Evolutionary conservation across 2,329 filamentous ascomycete species (phyloP), one percentile per base, ranked within the genome.

Genomic region (Drechslerella dactyloides): DNA sequence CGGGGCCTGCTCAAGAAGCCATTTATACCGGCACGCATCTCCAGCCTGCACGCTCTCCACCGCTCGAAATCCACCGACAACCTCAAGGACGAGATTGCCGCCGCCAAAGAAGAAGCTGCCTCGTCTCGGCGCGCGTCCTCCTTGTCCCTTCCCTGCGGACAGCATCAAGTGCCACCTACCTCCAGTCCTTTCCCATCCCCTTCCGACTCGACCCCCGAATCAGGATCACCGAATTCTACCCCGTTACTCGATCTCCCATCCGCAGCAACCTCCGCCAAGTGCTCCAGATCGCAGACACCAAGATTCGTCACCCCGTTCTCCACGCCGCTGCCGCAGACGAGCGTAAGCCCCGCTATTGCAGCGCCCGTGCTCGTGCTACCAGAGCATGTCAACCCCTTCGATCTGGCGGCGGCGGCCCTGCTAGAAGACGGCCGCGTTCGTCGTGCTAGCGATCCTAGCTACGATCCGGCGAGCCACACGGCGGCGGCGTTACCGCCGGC

Each of bases 1-100:
- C 68, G 68, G n/a, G 51, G 55, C 8, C 44, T 72, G 17, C n/a
- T 65, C 30, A 72, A 72, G 42, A 64, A 51, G 30, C 68, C 68
- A 17, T 44, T 46, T 17, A 53, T 72, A 15, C 68, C 68, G 10
- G 54, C 42, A 11, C 48, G 68, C 17, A 61, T n/a, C 2, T 72
- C 68, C 7, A 72, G 68, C n/a, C 56, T 65, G 11, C 55, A 37
- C 40, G 60, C 55, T n/a, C 23, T 65, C n/a, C 46, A 42, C 24
- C 54, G 68, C 35, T 72, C 68, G 5, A 60, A 27, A 6, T 72
- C 68, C 15, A 60, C 68, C 1, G 59, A 64, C 8, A 72, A 65
- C 24, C 23, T 61, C 10, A 64, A 50, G 17, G 30, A 53, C 10
- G 50, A 56, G 5, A 10, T 59, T 21, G 27, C 48, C 24, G 44